phyloP scores from a whole-genome alignment of 306 rosid species.

The Leucaena leucocephala region DNA sequence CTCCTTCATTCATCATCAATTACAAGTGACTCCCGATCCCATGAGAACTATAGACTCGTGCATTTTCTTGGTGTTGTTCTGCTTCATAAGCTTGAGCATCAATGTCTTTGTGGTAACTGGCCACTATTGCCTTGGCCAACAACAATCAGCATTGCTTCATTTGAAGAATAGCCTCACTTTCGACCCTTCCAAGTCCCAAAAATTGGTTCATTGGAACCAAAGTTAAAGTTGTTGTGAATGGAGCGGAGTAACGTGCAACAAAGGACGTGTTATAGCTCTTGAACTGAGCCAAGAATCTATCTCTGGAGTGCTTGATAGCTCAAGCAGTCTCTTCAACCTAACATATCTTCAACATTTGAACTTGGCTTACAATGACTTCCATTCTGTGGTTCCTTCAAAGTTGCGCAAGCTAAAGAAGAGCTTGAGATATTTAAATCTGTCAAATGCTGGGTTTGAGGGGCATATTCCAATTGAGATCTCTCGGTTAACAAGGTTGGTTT shows the following conservation, averaged over 20 bases:
- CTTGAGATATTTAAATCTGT: not conserved
- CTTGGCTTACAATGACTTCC: not conserved
- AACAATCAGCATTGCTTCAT: not conserved
- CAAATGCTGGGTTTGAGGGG: slow-evolving; percentile 26
- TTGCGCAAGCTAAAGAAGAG: not conserved
- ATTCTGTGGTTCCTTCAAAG: not conserved
- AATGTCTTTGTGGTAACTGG: not conserved
- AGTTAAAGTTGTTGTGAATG: slow-evolving; percentile 35
- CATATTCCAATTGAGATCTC: slow-evolving; percentile 34
- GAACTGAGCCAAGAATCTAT: not conserved
- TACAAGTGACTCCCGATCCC: not conserved
- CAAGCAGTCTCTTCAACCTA: slow-evolving; percentile 1
- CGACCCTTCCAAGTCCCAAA: not conserved
- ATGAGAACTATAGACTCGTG: not conserved
- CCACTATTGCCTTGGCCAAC: not conserved
- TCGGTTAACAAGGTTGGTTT: slow-evolving; percentile 27
- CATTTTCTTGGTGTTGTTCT: not conserved
- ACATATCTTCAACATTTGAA: not conserved
- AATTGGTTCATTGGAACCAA: slow-evolving; percentile 29
- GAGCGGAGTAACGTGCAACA: slow-evolving; percentile 39
- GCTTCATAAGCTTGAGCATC: not conserved
- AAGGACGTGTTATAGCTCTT: not conserved
- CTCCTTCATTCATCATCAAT: not conserved
- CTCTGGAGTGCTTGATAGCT: not conserved
- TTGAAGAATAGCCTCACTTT: not conserved